Percentiles rank a stretch among this genome's conserved stretches.
phyloP scores from a whole-genome alignment of 2,329 filamentous ascomycete species.

The Ciborinia camelliae region DNA sequence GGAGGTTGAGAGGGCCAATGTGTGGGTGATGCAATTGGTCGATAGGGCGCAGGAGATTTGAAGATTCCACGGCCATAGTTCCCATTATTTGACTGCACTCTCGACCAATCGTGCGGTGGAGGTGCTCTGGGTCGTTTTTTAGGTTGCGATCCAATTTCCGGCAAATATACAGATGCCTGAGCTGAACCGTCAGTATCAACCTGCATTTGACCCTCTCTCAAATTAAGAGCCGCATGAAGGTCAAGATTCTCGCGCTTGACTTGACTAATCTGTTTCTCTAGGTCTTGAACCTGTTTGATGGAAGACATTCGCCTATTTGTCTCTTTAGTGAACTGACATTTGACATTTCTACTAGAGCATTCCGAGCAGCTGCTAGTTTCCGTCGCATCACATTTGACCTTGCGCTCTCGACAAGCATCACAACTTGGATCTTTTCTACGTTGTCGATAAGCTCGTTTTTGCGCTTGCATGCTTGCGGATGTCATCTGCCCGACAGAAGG shows the following conservation, averaged over 20 bases:
- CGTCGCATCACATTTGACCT: constrained; percentile 90
- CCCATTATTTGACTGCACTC: constrained; percentile 69
- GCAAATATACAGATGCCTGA: constrained; percentile 54
- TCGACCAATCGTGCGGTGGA: constrained; percentile 64
- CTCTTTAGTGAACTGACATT: constrained; percentile 98
- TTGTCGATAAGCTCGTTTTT: constrained; percentile 93
- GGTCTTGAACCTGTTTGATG: constrained; percentile 97
- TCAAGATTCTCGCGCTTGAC: constrained; percentile 77
- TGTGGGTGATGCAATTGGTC: constrained; percentile 48
- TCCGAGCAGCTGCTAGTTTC: constrained; percentile 96
- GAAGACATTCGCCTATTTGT: constrained; percentile 98
- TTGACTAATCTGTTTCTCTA: constrained; percentile 84
- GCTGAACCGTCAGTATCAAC: constrained; percentile 34
- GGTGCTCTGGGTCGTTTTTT: constrained; percentile 59
- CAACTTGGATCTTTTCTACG: constrained; percentile 94
- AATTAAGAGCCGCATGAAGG: constrained; percentile 61
- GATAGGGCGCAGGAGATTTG: constrained; percentile 69
- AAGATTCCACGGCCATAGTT: constrained; percentile 75
- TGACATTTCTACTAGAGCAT: constrained; percentile 92
- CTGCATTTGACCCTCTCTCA: constrained; percentile 45
- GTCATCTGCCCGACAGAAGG: constrained; percentile 38
- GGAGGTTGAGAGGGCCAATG: constrained; percentile 54
- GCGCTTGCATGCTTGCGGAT: constrained; percentile 59
- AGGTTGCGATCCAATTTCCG: constrained; percentile 63
- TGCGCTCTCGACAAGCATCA: constrained; percentile 87